Evolutionary conservation across 257 asterid species (phyloP), one percentile per base, ranked within the genome.

Genomic region (Handroanthus guayacan): DNA sequence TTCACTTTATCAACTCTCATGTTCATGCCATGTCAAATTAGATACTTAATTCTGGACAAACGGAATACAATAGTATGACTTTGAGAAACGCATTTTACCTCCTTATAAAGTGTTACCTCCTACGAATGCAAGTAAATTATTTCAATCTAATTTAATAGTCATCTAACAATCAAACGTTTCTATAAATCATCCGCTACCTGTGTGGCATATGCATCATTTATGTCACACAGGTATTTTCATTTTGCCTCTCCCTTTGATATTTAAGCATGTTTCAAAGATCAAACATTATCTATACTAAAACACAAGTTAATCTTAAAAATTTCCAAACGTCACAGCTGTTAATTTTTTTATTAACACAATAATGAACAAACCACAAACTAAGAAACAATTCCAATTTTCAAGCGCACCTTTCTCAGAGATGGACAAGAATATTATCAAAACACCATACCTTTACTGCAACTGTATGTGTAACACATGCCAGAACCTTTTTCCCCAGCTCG

Each of bases 401-500:
- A 65, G 20, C 4, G 36, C 2, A 74, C 62, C 72, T 71, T 51
- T 6, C 14, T n/a, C 62, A 36, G 25, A 74, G 69, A 71, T 57
- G 64, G 57, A 63, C 36, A 36, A 67, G 52, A 50, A 45, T 54
- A 69, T 31, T 25, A 66, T 39, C 39, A 37, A 57, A 58, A 54
- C 47, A 20, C 17, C 75, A 62, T 88, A 95, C 99, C 99, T 91
- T 95, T 95, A 82, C 98, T 93, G 86, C 98, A 93, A 79, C 99
- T 93, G 86, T 95, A 95, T 41, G 98, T 93, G 82, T 95, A 95
- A 85, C 99, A 95, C 90, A 95, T 87, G 87, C 99, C 99, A 60
- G 98, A 93, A 74, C 99, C 99, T 81, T 84, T 93, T 43, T 95
- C 99, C 72, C 98, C 99, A 78, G 98, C 99, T 83, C 98, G 88